Evolutionary conservation across 305 asterid genomes (phyloP).

Genomic region (Ilex paraguariensis): DNA sequence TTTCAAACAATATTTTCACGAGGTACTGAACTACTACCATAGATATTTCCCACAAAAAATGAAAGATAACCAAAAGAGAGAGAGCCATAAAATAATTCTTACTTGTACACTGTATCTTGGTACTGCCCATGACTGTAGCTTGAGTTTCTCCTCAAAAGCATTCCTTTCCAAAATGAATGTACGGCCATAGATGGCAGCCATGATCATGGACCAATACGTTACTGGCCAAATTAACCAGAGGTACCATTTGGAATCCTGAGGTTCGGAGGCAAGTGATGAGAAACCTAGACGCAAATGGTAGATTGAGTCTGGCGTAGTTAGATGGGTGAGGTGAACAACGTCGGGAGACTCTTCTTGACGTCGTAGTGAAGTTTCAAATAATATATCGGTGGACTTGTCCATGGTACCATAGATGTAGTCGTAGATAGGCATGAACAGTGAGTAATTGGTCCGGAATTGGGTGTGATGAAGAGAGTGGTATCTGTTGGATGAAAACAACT

Average conservation of each 20-base stretch:
- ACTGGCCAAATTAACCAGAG: background rate
- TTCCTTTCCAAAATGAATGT: background rate
- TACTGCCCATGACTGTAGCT: background rate
- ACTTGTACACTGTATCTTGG: background rate
- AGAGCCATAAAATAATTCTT: background rate
- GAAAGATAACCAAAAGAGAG: background rate
- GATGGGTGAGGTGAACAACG: background rate
- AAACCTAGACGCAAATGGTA: background rate
- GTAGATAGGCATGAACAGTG: background rate
- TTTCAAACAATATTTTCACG: too few relatives aligned
- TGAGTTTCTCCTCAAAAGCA: background rate
- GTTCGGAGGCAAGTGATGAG: background rate
- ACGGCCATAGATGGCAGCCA: background rate
- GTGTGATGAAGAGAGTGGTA: background rate
- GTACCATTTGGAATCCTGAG: background rate
- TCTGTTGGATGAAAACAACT: background rate
- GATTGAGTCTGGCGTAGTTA: background rate
- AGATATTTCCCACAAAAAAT: too few relatives aligned
- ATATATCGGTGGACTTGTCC: background rate
- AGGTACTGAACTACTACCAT: too few relatives aligned
- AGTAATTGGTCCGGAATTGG: background rate
- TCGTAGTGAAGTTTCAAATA: background rate
- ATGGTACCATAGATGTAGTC: background rate
- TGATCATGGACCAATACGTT: background rate
- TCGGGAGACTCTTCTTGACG: background rate